These are phyloP conservation scores for Ascochyta viciae-villosae DNA, from an alignment of 2,329 filamentous ascomycete genomes.

Conservation along the genomic window DNA sequence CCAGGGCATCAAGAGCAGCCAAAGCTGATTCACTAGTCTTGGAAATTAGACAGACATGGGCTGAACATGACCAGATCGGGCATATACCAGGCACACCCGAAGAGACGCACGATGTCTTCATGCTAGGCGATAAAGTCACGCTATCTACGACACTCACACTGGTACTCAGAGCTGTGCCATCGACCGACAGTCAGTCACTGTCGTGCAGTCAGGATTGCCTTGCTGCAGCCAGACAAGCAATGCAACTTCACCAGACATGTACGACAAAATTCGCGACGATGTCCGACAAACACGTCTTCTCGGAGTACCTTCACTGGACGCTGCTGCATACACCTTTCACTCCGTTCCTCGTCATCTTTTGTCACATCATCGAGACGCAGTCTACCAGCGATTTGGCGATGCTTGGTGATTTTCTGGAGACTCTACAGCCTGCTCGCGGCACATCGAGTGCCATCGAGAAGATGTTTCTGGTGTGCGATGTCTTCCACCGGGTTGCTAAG, in stretches of 20 bases:
- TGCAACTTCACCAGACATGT: slow-evolving; percentile 44
- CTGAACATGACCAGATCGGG: slow-evolving; percentile 10
- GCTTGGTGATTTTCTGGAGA: slow-evolving; percentile 14
- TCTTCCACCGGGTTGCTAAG: slow-evolving; percentile 18
- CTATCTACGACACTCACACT: slow-evolving; percentile 46
- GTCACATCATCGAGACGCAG: slow-evolving; percentile 46
- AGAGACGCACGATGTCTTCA: slow-evolving; percentile 40
- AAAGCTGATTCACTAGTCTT: slow-evolving; percentile 20
- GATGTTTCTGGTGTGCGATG: slow-evolving; percentile 19
- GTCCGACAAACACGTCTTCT: slow-evolving; percentile 11
- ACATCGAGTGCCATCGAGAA: slow-evolving; percentile 16
- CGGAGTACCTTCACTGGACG: slow-evolving; percentile 40
- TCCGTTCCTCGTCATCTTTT: slow-evolving; percentile 41
- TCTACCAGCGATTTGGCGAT: slow-evolving; percentile 9
- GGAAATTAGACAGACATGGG: slow-evolving; percentile 12
- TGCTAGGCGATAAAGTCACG: slow-evolving; percentile 42
- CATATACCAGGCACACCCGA: slow-evolving; percentile 22
- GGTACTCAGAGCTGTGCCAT: slow-evolving; percentile 42
- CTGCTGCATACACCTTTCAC: slow-evolving; percentile 30
- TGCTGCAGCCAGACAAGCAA: slow-evolving; percentile 40
- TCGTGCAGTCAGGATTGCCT: slow-evolving; percentile 37
- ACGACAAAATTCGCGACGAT: slow-evolving; percentile 8
- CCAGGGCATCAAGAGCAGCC: slow-evolving; percentile 5
- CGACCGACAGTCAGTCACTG: slow-evolving; percentile 22
- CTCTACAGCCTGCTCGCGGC: slow-evolving; percentile 14